Percentiles rank a stretch among this genome's conserved stretches.
phyloP scores from a whole-genome alignment of 2,329 filamentous ascomycete species.

The Cladosporium sp. region DNA sequence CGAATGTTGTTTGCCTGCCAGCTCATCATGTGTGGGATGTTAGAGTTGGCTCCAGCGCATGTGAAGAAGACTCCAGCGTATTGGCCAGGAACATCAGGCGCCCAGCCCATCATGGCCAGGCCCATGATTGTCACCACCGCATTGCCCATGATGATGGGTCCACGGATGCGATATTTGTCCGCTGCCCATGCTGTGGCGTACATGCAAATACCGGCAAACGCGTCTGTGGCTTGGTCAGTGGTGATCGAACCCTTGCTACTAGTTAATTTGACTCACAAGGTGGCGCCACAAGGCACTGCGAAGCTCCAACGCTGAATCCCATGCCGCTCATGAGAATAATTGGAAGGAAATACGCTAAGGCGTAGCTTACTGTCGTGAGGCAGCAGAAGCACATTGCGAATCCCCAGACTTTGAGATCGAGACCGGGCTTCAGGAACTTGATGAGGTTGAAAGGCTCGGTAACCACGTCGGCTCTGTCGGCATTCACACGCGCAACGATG shows the following conservation, averaged over 20 bases:
- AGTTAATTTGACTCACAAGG: constrained; percentile 60
- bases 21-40: constrained; percentile 70
- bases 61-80: constrained; percentile 76
- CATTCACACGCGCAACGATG: constrained; percentile 20
- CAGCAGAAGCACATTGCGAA: constrained; percentile 58
- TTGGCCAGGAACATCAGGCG: constrained; percentile 37
- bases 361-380: constrained; percentile 71
- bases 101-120: constrained; percentile 29
- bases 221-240: constrained; percentile 61
- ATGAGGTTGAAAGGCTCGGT: constrained; percentile 27
- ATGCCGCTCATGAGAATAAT: constrained; percentile 64
- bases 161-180: constrained; percentile 27
- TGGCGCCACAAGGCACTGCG: constrained; percentile 65
- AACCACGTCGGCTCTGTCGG: constrained; percentile 19
- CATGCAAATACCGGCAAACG: constrained; percentile 35
- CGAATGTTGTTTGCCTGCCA: constrained; percentile 87
- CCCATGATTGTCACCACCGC: constrained; percentile 31
- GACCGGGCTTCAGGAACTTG: constrained; percentile 49
- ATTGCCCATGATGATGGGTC: constrained; percentile 26
- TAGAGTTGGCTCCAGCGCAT: constrained; percentile 75
- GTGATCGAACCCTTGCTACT: constrained; percentile 36
- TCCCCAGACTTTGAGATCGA: constrained; percentile 56
- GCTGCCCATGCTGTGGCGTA: constrained; percentile 28
- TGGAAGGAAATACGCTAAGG: constrained; percentile 73
- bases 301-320: constrained; percentile 59